These are phyloP conservation scores for Kernera saxatilis DNA, from an alignment of 345 rosid genomes.

Conservation along the genomic window DNA sequence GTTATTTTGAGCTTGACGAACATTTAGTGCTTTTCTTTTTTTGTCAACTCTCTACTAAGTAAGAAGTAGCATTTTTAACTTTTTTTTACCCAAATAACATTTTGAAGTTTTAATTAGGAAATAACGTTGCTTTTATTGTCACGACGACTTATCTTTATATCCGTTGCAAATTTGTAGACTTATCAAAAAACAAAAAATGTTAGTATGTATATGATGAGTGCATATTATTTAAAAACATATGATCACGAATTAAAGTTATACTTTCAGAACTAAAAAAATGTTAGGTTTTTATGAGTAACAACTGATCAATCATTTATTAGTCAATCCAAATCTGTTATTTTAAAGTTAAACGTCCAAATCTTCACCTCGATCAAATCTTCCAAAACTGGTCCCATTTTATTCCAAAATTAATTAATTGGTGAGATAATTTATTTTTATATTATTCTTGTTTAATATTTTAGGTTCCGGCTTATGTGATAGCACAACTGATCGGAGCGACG, in stretches of 20 bases:
- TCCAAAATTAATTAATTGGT: neutral
- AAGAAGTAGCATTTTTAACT: neutral
- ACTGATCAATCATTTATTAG: neutral
- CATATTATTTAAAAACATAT: too few relatives aligned
- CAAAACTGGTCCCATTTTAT: neutral
- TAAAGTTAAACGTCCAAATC: neutral
- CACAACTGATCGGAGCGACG: constrained; percentile 74
- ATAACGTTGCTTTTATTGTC: neutral
- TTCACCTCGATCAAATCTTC: neutral
- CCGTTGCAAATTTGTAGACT: too few relatives aligned
- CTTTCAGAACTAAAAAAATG: too few relatives aligned
- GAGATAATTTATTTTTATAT: neutral
- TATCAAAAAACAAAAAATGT: too few relatives aligned
- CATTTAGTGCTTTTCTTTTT: neutral
- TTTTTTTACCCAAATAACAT: too few relatives aligned
- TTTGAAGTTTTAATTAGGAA: neutral
- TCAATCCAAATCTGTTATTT: neutral
- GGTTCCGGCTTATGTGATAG: constrained; percentile 73
- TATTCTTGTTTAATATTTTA: too few relatives aligned
- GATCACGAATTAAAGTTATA: neutral
- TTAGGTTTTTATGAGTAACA: too few relatives aligned
- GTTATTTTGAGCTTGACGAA: constrained; percentile 15
- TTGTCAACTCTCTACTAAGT: too few relatives aligned
- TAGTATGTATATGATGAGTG: too few relatives aligned
- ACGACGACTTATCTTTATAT: neutral